phyloP scores from a whole-genome alignment of 2,329 filamentous ascomycete genomes.

The Drechslerella coelobrocha region DNA sequence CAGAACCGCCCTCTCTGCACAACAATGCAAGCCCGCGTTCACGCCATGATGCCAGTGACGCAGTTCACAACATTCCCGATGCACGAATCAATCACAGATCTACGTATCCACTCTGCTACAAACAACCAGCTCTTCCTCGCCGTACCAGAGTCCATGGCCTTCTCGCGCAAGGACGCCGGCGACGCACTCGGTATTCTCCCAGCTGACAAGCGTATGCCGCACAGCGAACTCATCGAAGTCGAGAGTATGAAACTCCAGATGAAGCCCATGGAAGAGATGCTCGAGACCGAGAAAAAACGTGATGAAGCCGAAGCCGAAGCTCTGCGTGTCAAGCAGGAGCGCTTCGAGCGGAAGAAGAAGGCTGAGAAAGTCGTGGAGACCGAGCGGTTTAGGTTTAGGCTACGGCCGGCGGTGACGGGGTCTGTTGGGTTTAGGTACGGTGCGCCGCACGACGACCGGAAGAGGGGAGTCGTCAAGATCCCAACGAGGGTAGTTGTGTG shows the following conservation, averaged over 20 bases:
- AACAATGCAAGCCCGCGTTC: conserved; percentile 52
- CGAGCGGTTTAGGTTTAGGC: conserved; percentile 57
- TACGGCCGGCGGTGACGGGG: conserved; percentile 52
- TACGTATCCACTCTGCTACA: conserved; percentile 53
- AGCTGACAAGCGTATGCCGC: conserved; percentile 68
- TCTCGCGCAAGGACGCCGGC: conserved; percentile 54
- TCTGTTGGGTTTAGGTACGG: conserved; percentile 70
- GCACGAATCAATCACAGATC: conserved; percentile 60
- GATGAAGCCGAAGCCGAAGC: conserved; percentile 59
- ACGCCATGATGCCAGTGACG: conserved; percentile 54
- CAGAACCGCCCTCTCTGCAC: conserved; percentile 42
- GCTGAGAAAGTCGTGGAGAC: conserved; percentile 56
- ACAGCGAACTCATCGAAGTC: conserved; percentile 68
- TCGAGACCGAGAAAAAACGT: conserved; percentile 52
- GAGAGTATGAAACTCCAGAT: conserved; percentile 62
- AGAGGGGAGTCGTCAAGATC: conserved; percentile 71
- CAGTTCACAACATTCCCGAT: conserved; percentile 14
- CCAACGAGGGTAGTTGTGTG: conserved; percentile 64
- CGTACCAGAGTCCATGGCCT: conserved; percentile 54
- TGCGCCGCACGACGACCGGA: conserved; percentile 68
- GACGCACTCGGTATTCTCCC: conserved; percentile 62
- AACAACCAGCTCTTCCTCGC: conserved; percentile 53
- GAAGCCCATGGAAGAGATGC: conserved; percentile 57
- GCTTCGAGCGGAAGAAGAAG: conserved; percentile 56
- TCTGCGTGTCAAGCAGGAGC: conserved; percentile 60